A percentile compares a stretch with the other conserved stretches of the same genome.
Conservation (phyloP, 1,284 basidiomycete species). For the Filobasidium uniguttulatum region DNA sequence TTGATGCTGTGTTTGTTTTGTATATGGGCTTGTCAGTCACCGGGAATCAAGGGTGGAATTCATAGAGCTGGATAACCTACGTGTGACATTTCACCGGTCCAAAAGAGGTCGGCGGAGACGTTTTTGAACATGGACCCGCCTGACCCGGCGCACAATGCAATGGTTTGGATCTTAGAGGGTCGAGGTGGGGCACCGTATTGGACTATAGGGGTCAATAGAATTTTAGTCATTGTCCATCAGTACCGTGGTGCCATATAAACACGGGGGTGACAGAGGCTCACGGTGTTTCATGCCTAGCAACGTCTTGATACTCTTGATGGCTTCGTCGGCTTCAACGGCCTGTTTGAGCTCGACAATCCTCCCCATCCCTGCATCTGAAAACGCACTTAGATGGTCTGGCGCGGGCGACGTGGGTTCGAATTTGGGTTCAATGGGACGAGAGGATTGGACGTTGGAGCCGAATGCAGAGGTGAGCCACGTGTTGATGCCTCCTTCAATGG, state of each 20-base stretch:
- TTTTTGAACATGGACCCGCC: constrained; percentile 60
- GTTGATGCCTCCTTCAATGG: constrained; percentile 67
- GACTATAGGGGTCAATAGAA: no score
- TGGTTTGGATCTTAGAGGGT: constrained; percentile 26
- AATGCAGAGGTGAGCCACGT: constrained; percentile 43
- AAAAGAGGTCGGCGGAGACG: constrained; percentile 60
- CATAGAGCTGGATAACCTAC: constrained; percentile 38
- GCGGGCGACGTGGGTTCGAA: constrained; percentile 18
- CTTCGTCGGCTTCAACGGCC: constrained; percentile 39
- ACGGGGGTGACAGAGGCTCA: constrained; percentile 36
- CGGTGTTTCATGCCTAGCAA: constrained; percentile 52
- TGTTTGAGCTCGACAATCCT: constrained; percentile 47
- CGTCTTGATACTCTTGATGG: constrained; percentile 54
- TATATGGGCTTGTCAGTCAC: constrained; percentile 4
- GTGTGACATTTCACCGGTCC: constrained; percentile 86
- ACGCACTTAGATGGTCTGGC: constrained; percentile 18
- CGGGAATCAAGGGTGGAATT: neutral
- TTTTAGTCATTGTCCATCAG: neutral
- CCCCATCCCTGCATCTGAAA: constrained; percentile 48
- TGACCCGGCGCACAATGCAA: constrained; percentile 76
- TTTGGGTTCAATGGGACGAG: constrained; percentile 11
- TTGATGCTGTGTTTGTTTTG: constrained; percentile 48
- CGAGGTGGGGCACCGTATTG: constrained; percentile 51
- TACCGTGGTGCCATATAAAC: neutral
- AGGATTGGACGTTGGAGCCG: neutral